Conservation (phyloP, 139 green algal genomes). For the Closterium sp. region DNA sequence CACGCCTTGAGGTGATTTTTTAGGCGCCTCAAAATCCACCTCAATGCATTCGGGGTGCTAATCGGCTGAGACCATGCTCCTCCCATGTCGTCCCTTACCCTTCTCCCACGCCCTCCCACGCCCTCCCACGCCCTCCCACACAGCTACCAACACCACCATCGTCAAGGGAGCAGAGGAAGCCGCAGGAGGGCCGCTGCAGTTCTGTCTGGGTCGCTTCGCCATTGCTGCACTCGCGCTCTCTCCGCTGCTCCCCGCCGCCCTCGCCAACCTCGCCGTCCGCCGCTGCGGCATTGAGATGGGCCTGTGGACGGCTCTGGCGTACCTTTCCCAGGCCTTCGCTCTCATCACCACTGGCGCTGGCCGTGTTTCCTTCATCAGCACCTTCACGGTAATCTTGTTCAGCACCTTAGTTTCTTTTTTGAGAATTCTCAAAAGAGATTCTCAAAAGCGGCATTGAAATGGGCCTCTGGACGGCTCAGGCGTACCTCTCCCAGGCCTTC, state of each 20-base stretch:
- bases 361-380: slow-evolving; percentile 70
- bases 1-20: too few relatives aligned
- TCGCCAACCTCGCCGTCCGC: slow-evolving; percentile 8
- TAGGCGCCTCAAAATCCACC: too few relatives aligned
- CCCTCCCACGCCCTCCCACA: background rate
- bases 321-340: slow-evolving; percentile 63
- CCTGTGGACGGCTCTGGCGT: slow-evolving; percentile 10
- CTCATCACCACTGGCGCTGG: slow-evolving; percentile 70
- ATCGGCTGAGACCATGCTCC: background rate
- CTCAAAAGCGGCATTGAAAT: slow-evolving; percentile 34
- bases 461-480: slow-evolving; percentile 7
- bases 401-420: too few relatives aligned
- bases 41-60: background rate
- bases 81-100: background rate
- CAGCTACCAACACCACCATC: slow-evolving; percentile 37
- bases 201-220: slow-evolving; percentile 40
- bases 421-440: too few relatives aligned
- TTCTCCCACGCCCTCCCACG: background rate
- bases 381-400: slow-evolving; percentile 70
- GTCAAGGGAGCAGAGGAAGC: slow-evolving; percentile 39
- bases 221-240: slow-evolving; percentile 33
- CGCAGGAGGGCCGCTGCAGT: slow-evolving; percentile 9
- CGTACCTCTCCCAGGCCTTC: slow-evolving; percentile 60
- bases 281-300: slow-evolving; percentile 32
- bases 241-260: slow-evolving; percentile 2